Conservation (phyloP, 192 early-diverging fungal genomes). For the Rhizophagus sp. region DNA sequence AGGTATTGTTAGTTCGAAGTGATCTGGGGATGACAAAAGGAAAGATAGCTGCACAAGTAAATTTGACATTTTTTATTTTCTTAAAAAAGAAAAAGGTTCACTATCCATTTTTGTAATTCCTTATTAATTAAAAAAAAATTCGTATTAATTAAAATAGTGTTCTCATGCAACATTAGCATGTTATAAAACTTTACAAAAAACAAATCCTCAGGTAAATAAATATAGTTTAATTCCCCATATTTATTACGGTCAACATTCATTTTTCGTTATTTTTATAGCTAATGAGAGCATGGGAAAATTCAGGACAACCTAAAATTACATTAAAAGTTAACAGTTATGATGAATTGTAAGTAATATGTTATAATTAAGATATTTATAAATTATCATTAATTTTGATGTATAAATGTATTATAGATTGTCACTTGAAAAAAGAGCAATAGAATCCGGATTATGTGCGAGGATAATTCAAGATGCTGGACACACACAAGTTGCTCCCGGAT, state of each 20-base stretch:
- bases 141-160: slow-evolving; percentile 51
- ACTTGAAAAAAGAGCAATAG: slow-evolving; percentile 61
- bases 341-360: slow-evolving; percentile 56
- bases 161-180: slow-evolving; percentile 89
- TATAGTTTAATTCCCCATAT: slow-evolving; percentile 13
- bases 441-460: slow-evolving; percentile 63
- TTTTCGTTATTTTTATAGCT: slow-evolving; percentile 32
- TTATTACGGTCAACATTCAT: background rate
- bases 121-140: background rate
- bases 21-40: slow-evolving; percentile 96
- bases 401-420: slow-evolving; percentile 50
- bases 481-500: slow-evolving; percentile 90
- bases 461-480: slow-evolving; percentile 90
- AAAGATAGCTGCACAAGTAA: slow-evolving; percentile 85
- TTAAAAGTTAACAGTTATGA: slow-evolving; percentile 76
- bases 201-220: slow-evolving; percentile 44
- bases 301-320: slow-evolving; percentile 86
- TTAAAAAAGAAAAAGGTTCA: background rate
- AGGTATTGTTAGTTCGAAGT: slow-evolving; percentile 81
- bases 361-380: background rate
- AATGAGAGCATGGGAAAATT: slow-evolving; percentile 68
- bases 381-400: background rate
- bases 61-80: background rate
- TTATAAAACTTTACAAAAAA: slow-evolving; percentile 61
- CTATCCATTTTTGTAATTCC: background rate